Base-by-base conservation (phyloP, 441 rosid genomes). In the Hura crepitans region DNA sequence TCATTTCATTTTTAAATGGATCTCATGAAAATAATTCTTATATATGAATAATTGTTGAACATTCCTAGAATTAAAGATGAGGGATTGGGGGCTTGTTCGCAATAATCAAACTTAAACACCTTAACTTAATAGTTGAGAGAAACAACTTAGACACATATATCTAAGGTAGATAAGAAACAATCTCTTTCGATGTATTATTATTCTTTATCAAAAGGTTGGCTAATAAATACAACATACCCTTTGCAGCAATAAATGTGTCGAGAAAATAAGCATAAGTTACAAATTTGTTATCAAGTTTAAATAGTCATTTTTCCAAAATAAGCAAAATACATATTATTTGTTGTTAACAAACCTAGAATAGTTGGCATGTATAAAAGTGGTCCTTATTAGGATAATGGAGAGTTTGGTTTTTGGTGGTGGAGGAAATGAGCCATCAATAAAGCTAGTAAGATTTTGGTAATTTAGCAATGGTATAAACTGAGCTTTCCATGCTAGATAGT, bases 151-250 rank as follows among this genome's bases (percentile, higher is more conserved):
- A 57, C 30, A 39, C 30, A 51, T 85, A 95, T 97, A 98, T 95
- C 99, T n/a, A 96, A 75, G 47, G 81, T 81, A 1, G 96, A 89
- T 72, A 92, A 78, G 90, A 87, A 95, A 47, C 87, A 89, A 78
- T 90, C 95, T 78, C 89, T 85, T 71, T 92, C 92, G 0, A 98
- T 95, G 79, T 81, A 85, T 50, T 85, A 82, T 66, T 92, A 97
- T 79, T 90, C 96, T 81, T 77, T 89, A 83, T 92, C 97, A 10
- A 92, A 78, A n/a, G 97, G 74, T 78, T 92, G 98, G 66, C 96
- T 89, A 23, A 97, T 88, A 74, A 95, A 95, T 73, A 93, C 88
- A 65, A 87, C 78, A 65, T 77, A 90, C 97, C 90, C 92, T 82
- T 95, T 92, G 92, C 97, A 90, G 88, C 78, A 81, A 15, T 53